Conservation (phyloP, 768 basidiomycete genomes). For the Lactarius hengduanensis region DNA sequence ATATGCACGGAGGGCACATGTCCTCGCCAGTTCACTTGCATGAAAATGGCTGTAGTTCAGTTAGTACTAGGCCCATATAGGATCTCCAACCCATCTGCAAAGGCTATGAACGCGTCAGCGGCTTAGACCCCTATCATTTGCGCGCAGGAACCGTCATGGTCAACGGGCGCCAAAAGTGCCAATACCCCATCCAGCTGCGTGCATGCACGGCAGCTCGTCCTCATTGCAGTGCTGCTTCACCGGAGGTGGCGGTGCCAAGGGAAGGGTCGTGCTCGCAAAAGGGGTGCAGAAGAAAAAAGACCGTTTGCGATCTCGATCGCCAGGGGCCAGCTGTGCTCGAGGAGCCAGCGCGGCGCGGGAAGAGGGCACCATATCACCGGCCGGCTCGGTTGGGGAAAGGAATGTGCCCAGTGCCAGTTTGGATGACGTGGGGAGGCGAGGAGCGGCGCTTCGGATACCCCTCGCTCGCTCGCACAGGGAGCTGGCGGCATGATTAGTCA, state of each 20-base stretch:
- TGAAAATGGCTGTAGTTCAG: not conserved
- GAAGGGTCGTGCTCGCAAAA: not conserved
- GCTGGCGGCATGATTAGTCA: not conserved
- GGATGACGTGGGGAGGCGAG: not conserved
- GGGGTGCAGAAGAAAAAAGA: not conserved
- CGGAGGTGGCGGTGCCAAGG: constrained; percentile 17
- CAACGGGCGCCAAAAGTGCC: not conserved
- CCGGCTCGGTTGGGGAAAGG: not conserved
- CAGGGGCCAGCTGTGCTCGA: constrained; percentile 4
- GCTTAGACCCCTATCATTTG: not conserved
- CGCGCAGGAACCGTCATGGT: constrained; percentile 1
- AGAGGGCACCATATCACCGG: not conserved
- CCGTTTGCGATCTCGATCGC: not conserved
- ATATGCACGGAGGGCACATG: not conserved
- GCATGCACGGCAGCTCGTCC: constrained; percentile 1
- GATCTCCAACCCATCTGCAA: not conserved
- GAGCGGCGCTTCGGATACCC: not conserved
- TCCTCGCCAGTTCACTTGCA: not conserved
- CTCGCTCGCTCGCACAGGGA: not conserved
- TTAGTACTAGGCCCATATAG: not conserved
- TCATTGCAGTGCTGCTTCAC: constrained; percentile 10
- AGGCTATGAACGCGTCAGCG: not conserved
- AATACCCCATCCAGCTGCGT: constrained; percentile 3
- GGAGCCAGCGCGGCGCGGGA: constrained; percentile 8
- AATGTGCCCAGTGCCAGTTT: too few relatives aligned